These are phyloP conservation scores for Endocalyx cinctus DNA, from an alignment of 2,329 filamentous ascomycete species.

Conservation along the genomic window DNA sequence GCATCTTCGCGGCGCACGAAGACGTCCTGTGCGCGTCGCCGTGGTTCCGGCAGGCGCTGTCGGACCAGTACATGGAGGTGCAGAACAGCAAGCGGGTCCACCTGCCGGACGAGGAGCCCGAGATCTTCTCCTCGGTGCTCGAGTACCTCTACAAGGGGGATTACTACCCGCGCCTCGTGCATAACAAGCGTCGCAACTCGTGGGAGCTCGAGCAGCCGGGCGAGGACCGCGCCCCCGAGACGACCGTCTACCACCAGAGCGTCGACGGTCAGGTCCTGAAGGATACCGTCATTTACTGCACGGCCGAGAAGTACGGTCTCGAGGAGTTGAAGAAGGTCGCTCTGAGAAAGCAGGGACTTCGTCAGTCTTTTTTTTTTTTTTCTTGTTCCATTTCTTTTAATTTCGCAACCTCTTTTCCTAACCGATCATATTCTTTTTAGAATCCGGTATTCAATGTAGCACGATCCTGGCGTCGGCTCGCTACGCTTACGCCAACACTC, in stretches of 20 bases:
- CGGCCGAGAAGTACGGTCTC: conserved; percentile 77
- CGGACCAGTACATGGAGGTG: conserved; percentile 57
- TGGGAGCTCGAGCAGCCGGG: conserved; percentile 72
- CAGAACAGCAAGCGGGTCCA: conserved; percentile 64
- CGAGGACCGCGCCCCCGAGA: conserved; percentile 47
- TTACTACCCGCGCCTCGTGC: conserved; percentile 78
- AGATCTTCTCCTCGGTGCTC: conserved; percentile 84
- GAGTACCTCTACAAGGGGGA: conserved; percentile 94
- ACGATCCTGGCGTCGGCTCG: conserved; percentile 85
- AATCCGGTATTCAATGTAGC: conserved; percentile 76
- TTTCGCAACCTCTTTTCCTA: background rate
- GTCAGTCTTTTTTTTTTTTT: conserved; percentile 36
- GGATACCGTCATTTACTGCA: conserved; percentile 88
- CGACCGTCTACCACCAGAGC: conserved; percentile 64
- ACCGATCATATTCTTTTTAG: conserved; percentile 26
- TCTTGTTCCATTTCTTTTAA: background rate
- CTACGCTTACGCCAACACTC: conserved; percentile 84
- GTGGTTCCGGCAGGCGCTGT: conserved; percentile 67
- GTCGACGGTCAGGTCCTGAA: conserved; percentile 69
- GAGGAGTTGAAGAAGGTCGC: conserved; percentile 81
- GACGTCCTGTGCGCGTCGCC: conserved; percentile 74
- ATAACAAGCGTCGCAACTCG: conserved; percentile 73
- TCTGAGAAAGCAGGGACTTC: conserved; percentile 83
- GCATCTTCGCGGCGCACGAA: conserved; percentile 89
- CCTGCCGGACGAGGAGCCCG: conserved; percentile 80